These are phyloP conservation scores for Verticillium isaacii DNA, from an alignment of 2,329 filamentous ascomycete genomes.

Conservation along the genomic window DNA sequence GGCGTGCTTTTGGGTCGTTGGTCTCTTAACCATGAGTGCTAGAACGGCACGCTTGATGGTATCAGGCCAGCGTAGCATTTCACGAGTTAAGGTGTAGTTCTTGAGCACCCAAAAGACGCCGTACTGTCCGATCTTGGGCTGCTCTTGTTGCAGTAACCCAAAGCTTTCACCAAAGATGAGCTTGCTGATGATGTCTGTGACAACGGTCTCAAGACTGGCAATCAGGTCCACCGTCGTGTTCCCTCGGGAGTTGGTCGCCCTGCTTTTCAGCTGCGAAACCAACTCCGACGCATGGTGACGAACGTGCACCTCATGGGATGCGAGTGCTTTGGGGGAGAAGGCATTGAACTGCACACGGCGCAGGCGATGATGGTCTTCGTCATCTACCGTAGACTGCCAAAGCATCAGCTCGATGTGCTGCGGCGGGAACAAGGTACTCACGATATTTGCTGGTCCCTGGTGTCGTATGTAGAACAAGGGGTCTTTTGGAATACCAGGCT, in stretches of 20 bases:
- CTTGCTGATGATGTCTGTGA: conserved; percentile 29
- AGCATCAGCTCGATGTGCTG: neutral
- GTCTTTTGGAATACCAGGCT: neutral
- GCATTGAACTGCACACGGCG: neutral
- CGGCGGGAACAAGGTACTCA: neutral
- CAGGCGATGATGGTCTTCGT: conserved; percentile 1
- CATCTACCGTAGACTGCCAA: neutral
- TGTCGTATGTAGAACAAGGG: neutral
- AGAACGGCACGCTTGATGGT: conserved; percentile 16
- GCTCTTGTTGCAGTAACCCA: conserved; percentile 17
- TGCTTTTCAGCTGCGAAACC: neutral
- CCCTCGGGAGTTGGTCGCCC: neutral
- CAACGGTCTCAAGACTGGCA: conserved; percentile 14
- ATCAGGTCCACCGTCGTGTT: conserved; percentile 12
- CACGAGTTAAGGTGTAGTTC: conserved; percentile 18
- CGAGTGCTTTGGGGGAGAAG: conserved; percentile 9
- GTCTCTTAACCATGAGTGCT: conserved; percentile 13
- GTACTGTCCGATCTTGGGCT: conserved; percentile 20
- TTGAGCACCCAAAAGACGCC: conserved; percentile 17
- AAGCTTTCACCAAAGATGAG: conserved; percentile 29
- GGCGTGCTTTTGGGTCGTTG: neutral
- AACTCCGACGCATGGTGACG: neutral
- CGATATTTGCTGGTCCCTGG: neutral
- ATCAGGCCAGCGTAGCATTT: conserved; percentile 18
- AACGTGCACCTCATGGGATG: neutral